phyloP scores from a whole-genome alignment of 805 yeast genomes.

The Pichia paraexigua region DNA sequence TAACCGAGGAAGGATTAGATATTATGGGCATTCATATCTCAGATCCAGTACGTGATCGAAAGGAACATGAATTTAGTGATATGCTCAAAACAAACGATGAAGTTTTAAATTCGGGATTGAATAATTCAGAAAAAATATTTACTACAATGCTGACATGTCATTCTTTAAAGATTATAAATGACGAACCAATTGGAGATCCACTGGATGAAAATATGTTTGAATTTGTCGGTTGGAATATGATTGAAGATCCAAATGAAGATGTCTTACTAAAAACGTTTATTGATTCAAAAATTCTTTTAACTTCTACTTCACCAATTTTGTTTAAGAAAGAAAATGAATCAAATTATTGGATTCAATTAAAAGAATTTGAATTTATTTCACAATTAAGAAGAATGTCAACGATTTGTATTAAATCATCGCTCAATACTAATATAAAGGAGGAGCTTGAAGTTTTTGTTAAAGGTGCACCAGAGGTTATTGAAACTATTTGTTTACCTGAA shows the following conservation, averaged over 20 bases:
- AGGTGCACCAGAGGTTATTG: constrained; percentile 96
- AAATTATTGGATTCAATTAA: constrained; percentile 29
- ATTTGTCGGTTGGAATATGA: constrained; percentile 70
- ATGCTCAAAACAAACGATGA: constrained; percentile 12
- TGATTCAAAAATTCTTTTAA: constrained; percentile 30
- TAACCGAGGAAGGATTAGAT: constrained; percentile 95
- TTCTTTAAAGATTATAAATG: constrained; percentile 72
- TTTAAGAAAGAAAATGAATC: constrained; percentile 29
- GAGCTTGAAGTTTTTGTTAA: constrained; percentile 55
- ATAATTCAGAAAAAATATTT: constrained; percentile 19
- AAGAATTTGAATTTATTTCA: constrained; percentile 77
- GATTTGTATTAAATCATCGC: constrained; percentile 40
- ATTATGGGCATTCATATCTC: constrained; percentile 49
- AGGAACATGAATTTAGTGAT: constrained; percentile 22
- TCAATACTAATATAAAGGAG: constrained; percentile 2
- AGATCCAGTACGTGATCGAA: constrained; percentile 26
- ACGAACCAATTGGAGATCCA: constrained; percentile 86
- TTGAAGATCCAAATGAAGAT: constrained; percentile 52
- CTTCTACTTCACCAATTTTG: constrained; percentile 36
- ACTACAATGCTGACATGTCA: constrained; percentile 72
- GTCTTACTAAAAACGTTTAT: constrained; percentile 15
- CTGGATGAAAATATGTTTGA: constrained; percentile 89
- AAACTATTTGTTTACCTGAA: constrained; percentile 62
- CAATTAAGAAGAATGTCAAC: constrained; percentile 88
- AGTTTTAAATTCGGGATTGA: constrained; percentile 9